Evolutionary conservation across 306 rosid species (phyloP).

Genomic region (Prunus padus): DNA sequence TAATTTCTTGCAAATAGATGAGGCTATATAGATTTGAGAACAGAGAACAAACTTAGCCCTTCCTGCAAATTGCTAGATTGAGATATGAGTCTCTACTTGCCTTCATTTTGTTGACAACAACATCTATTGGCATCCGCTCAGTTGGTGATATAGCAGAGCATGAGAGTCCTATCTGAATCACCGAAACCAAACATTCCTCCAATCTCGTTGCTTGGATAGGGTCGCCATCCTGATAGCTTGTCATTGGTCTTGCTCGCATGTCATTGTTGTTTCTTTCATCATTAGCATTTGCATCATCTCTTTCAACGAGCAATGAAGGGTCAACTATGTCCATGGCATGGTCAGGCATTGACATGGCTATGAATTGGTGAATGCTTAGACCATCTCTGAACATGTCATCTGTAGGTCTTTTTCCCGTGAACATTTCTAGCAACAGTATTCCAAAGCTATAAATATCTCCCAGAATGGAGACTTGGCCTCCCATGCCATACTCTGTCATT

Average conservation of each 20-base stretch:
- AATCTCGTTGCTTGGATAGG: neutral
- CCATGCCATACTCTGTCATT: constrained; percentile 26
- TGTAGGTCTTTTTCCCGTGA: constrained; percentile 16
- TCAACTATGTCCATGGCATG: constrained; percentile 39
- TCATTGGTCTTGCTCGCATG: constrained; percentile 19
- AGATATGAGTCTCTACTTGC: constrained; percentile 15
- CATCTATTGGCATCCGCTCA: constrained; percentile 28
- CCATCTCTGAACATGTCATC: constrained; percentile 16
- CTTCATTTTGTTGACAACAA: constrained; percentile 33
- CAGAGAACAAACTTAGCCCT: too few relatives aligned
- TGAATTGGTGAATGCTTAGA: constrained; percentile 16
- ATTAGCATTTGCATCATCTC: neutral
- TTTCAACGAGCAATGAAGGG: constrained; percentile 25
- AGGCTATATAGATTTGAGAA: too few relatives aligned
- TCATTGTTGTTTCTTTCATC: neutral
- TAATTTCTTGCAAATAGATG: too few relatives aligned
- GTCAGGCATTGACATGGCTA: neutral
- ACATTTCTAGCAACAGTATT: constrained; percentile 25
- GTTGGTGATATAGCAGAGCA: constrained; percentile 35
- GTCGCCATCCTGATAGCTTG: neutral
- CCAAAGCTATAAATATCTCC: constrained; percentile 34
- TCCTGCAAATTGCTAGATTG: neutral
- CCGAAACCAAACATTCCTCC: constrained; percentile 30
- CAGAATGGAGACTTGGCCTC: constrained; percentile 22
- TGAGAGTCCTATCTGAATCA: constrained; percentile 45